These are phyloP conservation scores for Ceratobasidium sp. DNA, from an alignment of 1,284 basidiomycete genomes.

Conservation along the genomic window DNA sequence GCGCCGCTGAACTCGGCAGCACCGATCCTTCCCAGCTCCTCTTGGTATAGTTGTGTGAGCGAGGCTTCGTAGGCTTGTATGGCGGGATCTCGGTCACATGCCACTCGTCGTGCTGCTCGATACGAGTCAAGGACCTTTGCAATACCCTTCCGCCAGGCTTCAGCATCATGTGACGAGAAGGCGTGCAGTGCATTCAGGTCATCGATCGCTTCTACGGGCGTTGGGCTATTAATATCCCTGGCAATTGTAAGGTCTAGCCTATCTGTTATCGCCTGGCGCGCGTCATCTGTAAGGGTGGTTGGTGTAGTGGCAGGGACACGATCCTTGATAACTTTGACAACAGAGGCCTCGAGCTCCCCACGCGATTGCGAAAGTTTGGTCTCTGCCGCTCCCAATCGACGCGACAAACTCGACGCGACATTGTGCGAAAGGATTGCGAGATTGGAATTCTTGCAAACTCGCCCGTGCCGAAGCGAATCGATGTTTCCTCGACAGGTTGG, in stretches of 20 bases:
- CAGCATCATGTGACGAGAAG: neutral
- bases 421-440: constrained; percentile 70
- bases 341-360: neutral
- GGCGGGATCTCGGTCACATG: constrained; percentile 57
- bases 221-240: neutral
- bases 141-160: constrained; percentile 52
- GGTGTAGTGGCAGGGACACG: neutral
- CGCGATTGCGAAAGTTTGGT: neutral
- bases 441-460: constrained; percentile 65
- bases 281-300: neutral
- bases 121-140: constrained; percentile 52
- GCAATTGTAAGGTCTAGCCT: neutral
- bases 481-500: constrained; percentile 63
- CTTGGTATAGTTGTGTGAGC: constrained; percentile 56
- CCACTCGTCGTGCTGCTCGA: constrained; percentile 49
- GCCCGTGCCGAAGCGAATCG: constrained; percentile 62
- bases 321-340: neutral
- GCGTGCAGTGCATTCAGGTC: constrained; percentile 3
- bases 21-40: constrained; percentile 50
- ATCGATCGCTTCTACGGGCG: neutral
- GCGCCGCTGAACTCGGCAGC: neutral
- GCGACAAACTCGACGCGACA: constrained; percentile 52
- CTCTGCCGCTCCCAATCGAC: neutral
- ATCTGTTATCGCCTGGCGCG: neutral
- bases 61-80: constrained; percentile 61